Evolutionary conservation across 257 asterid genomes (phyloP).

Genomic region (Solanum pinnatisectum): DNA sequence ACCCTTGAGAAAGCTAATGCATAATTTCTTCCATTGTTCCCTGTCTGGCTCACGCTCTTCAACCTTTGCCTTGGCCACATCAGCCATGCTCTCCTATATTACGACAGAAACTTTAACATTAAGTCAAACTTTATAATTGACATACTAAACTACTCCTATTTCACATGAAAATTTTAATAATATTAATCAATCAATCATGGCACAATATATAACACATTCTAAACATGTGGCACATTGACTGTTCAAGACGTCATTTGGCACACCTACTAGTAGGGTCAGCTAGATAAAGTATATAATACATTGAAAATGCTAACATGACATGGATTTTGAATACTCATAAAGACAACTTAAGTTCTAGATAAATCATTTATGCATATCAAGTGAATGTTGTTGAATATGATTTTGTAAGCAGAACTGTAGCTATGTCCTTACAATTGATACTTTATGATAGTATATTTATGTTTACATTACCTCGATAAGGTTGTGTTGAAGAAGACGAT

Average conservation of each 20-base stretch:
- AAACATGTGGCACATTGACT: background rate
- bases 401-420: background rate
- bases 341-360: too few relatives aligned
- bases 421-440: too few relatives aligned
- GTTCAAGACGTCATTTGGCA: background rate
- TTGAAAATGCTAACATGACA: too few relatives aligned
- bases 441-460: background rate
- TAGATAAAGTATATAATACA: background rate
- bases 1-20: constrained; percentile 76
- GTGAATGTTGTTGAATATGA: too few relatives aligned
- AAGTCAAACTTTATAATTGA: background rate
- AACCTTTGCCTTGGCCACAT: constrained; percentile 41
- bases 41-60: constrained; percentile 49
- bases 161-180: background rate
- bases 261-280: background rate
- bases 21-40: constrained; percentile 71
- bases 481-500: constrained; percentile 44
- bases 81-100: constrained; percentile 48
- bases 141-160: background rate
- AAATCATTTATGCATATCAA: too few relatives aligned
- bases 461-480: constrained; percentile 33
- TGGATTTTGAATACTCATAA: background rate
- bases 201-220: background rate
- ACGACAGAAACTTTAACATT: background rate
- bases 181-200: background rate